Conservation (phyloP, 1,284 basidiomycete genomes). For the Ceratobasidium sp. region DNA sequence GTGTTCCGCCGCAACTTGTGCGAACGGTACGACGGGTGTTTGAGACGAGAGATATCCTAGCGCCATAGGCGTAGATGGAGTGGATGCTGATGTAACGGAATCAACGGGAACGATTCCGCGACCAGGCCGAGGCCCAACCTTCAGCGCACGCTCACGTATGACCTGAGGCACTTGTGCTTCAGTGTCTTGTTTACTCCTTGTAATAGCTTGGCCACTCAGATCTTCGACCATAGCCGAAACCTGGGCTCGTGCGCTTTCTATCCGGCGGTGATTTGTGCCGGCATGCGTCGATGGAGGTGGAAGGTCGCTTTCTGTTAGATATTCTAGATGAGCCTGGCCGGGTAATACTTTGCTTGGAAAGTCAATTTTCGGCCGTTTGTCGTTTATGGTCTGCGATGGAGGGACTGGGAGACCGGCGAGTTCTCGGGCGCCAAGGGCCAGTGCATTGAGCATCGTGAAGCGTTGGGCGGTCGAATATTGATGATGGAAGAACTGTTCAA, state of each 20-base stretch:
- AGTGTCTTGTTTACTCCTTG: constrained; percentile 66
- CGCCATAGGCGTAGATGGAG: constrained; percentile 21
- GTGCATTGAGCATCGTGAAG: constrained; percentile 83
- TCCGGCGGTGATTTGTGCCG: neutral
- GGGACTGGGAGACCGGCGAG: constrained; percentile 77
- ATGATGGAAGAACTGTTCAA: constrained; percentile 92
- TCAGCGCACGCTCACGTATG: constrained; percentile 80
- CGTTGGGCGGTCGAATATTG: constrained; percentile 91
- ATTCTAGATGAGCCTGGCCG: constrained; percentile 75
- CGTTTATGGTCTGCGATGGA: constrained; percentile 54
- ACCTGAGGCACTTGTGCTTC: constrained; percentile 68
- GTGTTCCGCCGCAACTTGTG: constrained; percentile 82
- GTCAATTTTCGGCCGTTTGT: constrained; percentile 54
- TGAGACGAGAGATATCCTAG: constrained; percentile 28
- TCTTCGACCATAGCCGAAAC: constrained; percentile 70
- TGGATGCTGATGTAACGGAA: constrained; percentile 13
- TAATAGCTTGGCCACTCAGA: constrained; percentile 71
- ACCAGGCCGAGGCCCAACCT: constrained; percentile 61
- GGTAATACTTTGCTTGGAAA: constrained; percentile 88
- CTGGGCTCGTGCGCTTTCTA: constrained; percentile 48
- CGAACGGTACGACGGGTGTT: constrained; percentile 64
- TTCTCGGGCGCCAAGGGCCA: constrained; percentile 88
- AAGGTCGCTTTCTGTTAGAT: constrained; percentile 63
- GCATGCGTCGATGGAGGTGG: constrained; percentile 51
- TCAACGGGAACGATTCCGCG: constrained; percentile 53